Percentiles rank a stretch among this genome's conserved stretches.
Conservation (phyloP, 202 grass and related monocot species). For the Cymbopogon flexuosus region DNA sequence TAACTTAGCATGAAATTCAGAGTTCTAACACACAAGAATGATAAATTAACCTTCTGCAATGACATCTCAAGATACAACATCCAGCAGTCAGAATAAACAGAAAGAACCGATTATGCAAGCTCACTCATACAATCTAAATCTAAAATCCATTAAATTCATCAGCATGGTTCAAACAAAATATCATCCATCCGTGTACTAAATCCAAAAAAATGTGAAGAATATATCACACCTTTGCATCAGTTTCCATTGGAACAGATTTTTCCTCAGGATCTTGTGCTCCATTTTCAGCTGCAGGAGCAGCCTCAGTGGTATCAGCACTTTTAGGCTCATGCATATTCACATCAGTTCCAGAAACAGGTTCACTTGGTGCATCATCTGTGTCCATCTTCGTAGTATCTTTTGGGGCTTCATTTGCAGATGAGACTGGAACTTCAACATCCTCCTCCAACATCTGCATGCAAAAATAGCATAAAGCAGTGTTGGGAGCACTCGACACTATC, state of each 20-base stretch:
- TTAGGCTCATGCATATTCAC: slow-evolving; percentile 67
- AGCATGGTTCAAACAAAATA: background rate
- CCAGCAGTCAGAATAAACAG: no score
- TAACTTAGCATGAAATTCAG: background rate
- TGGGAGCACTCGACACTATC: background rate
- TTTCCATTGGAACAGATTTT: slow-evolving; percentile 82
- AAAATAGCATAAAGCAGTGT: background rate
- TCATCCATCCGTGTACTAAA: background rate
- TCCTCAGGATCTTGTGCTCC: slow-evolving; percentile 49
- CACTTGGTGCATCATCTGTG: slow-evolving; percentile 56
- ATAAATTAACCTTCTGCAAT: background rate
- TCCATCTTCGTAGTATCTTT: slow-evolving; percentile 81
- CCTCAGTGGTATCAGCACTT: slow-evolving; percentile 37
- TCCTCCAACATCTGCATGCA: slow-evolving; percentile 55
- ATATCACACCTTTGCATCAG: slow-evolving; percentile 66
- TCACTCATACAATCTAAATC: background rate
- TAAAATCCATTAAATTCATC: background rate
- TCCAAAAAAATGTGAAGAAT: background rate
- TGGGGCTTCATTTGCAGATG: slow-evolving; percentile 36
- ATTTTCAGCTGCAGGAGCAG: slow-evolving; percentile 55
- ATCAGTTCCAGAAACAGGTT: slow-evolving; percentile 45
- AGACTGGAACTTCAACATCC: slow-evolving; percentile 37
- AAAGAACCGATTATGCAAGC: no score
- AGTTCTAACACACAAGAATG: background rate
- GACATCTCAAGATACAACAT: background rate